These are phyloP conservation scores for Botryotinia globosa DNA, from an alignment of 2,329 filamentous ascomycete species.

Conservation along the genomic window DNA sequence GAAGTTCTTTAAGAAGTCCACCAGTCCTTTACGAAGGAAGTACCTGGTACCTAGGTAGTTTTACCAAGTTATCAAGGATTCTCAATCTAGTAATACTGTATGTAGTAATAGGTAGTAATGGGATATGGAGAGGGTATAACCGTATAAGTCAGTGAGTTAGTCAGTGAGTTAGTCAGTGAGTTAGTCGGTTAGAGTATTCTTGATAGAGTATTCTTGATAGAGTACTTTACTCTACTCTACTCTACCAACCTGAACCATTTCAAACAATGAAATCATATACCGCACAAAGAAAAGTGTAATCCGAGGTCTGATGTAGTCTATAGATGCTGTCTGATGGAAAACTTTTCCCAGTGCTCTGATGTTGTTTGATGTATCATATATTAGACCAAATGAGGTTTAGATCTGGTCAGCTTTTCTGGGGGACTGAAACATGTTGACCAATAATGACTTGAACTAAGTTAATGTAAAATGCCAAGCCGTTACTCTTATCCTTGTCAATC, in stretches of 20 bases:
- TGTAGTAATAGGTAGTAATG: background rate
- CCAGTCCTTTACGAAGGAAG: no score
- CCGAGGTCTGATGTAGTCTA: background rate
- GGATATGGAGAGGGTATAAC: no score
- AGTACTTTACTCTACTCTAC: no score
- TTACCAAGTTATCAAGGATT: background rate
- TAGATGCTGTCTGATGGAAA: background rate
- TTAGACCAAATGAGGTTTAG: background rate
- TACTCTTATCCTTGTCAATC: background rate
- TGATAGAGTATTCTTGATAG: no score
- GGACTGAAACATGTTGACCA: slow-evolving; percentile 16
- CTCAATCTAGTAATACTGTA: background rate
- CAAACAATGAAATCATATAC: background rate
- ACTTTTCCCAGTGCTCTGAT: slow-evolving; percentile 7
- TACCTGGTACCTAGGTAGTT: background rate
- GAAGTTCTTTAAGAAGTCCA: no score
- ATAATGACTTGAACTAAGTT: background rate
- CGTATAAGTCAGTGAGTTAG: no score
- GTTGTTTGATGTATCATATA: slow-evolving; percentile 3
- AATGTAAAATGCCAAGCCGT: background rate
- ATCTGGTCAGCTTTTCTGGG: background rate
- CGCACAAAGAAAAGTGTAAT: background rate
- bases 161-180: no score
- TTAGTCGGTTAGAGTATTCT: no score
- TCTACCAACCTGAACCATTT: background rate